phyloP scores from a whole-genome alignment of 169 alveolate genomes.

The Plasmodium vivax region DNA sequence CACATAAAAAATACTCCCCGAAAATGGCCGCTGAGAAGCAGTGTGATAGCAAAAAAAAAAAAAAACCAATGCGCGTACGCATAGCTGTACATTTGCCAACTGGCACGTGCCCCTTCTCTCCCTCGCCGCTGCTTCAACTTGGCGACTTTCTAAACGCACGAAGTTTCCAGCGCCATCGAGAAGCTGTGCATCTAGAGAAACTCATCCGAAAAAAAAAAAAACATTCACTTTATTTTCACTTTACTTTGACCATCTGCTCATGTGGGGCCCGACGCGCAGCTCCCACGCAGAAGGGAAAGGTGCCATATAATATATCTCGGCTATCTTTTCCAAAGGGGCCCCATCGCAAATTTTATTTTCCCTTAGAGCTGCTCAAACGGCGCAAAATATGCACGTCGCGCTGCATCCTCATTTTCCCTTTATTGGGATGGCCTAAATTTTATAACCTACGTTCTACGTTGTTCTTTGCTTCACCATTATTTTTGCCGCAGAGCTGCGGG shows the following conservation, averaged over 20 bases:
- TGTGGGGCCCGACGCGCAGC: not conserved
- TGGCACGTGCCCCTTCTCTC: not conserved
- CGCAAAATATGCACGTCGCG: not conserved
- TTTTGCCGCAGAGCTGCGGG: not conserved
- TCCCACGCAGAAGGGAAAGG: not conserved
- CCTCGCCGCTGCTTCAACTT: not conserved
- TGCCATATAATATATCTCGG: not conserved
- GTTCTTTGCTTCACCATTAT: not conserved
- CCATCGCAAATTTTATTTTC: not conserved
- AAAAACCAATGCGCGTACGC: not conserved
- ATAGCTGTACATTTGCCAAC: slow-evolving; percentile 3
- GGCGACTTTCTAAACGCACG: not conserved
- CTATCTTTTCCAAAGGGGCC: not conserved
- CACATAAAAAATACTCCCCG: not conserved
- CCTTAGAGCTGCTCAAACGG: not conserved
- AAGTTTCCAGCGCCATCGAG: not conserved
- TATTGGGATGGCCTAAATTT: not conserved
- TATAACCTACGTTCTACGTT: not conserved
- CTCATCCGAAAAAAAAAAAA: not conserved
- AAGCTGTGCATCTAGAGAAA: not conserved
- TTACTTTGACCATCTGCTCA: not conserved
- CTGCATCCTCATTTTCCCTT: not conserved
- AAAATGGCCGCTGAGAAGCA: not conserved
- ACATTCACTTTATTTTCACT: not conserved
- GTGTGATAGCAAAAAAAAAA: not conserved